These are phyloP conservation scores for Amanita brunnescens DNA, from an alignment of 768 basidiomycete genomes.

Conservation along the genomic window DNA sequence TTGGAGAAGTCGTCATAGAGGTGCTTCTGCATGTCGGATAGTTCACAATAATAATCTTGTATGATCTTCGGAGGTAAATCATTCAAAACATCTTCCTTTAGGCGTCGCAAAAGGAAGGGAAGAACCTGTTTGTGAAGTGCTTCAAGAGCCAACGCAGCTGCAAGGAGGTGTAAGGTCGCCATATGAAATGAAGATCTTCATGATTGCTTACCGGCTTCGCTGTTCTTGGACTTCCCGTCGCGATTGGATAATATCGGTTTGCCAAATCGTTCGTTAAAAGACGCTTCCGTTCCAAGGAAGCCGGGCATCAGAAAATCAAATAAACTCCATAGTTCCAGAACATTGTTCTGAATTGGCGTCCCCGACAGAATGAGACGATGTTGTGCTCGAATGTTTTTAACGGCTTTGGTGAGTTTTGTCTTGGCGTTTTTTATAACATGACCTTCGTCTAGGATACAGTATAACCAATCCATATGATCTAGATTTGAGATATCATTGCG, in stretches of 20 bases:
- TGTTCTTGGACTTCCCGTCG: conserved; percentile 90
- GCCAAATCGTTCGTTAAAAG: conserved; percentile 92
- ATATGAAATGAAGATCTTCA: background rate
- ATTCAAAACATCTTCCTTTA: conserved; percentile 94
- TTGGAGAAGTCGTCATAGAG: conserved; percentile 92
- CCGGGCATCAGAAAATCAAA: conserved; percentile 99
- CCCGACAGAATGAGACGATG: conserved; percentile 94
- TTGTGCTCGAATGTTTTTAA: conserved; percentile 83
- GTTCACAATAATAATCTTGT: conserved; percentile 97
- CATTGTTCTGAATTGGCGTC: conserved; percentile 98
- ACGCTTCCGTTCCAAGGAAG: conserved; percentile 90
- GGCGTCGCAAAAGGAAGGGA: conserved; percentile 91
- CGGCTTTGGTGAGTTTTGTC: conserved; percentile 94
- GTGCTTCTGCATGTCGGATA: conserved; percentile 88
- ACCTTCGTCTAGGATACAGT: conserved; percentile 96
- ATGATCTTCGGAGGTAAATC: conserved; percentile 99
- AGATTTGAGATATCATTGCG: conserved; percentile 85
- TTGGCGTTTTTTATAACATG: conserved; percentile 99
- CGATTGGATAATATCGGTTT: conserved; percentile 93
- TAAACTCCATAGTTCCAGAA: conserved; percentile 94
- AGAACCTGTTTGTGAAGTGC: conserved; percentile 97
- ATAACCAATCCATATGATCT: conserved; percentile 76
- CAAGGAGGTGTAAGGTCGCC: background rate
- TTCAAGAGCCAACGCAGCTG: conserved; percentile 90
- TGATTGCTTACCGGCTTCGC: conserved; percentile 74